Evolutionary conservation across 2,329 filamentous ascomycete genomes (phyloP), one percentile per base, ranked within the genome.

Genomic region (Penicillium verrucosum): DNA sequence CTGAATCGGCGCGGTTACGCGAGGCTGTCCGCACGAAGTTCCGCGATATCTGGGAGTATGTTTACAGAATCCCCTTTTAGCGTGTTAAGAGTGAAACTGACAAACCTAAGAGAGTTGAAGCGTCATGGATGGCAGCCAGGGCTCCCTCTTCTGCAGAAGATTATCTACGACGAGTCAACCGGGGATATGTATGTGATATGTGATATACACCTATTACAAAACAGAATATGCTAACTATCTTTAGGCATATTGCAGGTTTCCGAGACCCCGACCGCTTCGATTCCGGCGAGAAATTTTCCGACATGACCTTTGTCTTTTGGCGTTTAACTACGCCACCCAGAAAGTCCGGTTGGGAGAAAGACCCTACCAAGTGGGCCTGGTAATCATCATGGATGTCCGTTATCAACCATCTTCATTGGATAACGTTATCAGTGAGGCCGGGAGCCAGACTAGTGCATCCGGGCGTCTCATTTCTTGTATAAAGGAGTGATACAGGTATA

Each of bases 221-320:
- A 14, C 32, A 38, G 23, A 48, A 48, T 48, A 48, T 27, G 5
- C 32, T 37, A 27, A 48, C 32, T 27, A 38, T 38, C 32, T 37
- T 48, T 48, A 48, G 46, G 23, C 46, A 48, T 1, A 48, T 48
- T 37, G 46, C 23, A 37, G 45, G 45, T 48, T 48, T 48, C 23
- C 45, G 32, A n/a, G 32, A 25, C 45, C 32, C 45, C 32, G 45
- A n/a, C 12, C 18, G 18, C 45, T 37, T 48, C 32, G 21, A 48
- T 18, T 7, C 32, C 16, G 23, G 1, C 32, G 32, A 48, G 10
- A 14, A 37, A 10, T 48, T 48, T 27, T 37, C 45, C 32, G 32
- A 38, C 7, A 27, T 48, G 45, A 48, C 45, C 34, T 48, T 37
- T 48, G 45, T 48, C 23, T 0, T 9, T 23, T 48, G 45, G 32